Conservation (phyloP, 1,284 basidiomycete genomes). For the Ceratorhiza oryzae-sativae region DNA sequence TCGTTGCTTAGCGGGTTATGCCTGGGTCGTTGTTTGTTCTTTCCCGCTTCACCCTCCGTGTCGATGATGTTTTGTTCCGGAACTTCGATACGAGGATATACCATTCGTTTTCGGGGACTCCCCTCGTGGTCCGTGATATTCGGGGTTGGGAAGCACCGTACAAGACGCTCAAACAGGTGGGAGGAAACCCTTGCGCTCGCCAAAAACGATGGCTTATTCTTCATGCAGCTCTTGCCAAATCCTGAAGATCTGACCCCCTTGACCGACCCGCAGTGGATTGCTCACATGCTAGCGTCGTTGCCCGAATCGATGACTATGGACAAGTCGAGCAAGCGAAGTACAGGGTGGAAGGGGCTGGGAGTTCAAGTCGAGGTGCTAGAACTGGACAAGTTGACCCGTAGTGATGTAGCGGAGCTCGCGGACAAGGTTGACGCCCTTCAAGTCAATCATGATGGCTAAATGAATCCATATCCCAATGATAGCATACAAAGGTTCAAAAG, state of each 20-base stretch:
- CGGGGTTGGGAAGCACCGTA: slow-evolving; percentile 93
- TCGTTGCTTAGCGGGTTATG: slow-evolving; percentile 83
- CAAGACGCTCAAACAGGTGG: slow-evolving; percentile 76
- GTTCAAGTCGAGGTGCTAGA: slow-evolving; percentile 56
- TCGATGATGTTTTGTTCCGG: slow-evolving; percentile 95
- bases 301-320: slow-evolving; percentile 65
- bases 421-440: slow-evolving; percentile 9
- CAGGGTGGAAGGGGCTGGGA: slow-evolving; percentile 81
- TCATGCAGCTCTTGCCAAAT: slow-evolving; percentile 71
- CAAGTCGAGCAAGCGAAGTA: slow-evolving; percentile 62
- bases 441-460: slow-evolving; percentile 2
- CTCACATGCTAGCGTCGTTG: slow-evolving; percentile 73
- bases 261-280: slow-evolving; percentile 88
- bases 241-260: slow-evolving; percentile 88
- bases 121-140: slow-evolving; percentile 78
- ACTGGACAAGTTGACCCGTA: slow-evolving; percentile 30
- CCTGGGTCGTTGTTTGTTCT: slow-evolving; percentile 94
- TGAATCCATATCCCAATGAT: background rate
- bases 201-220: slow-evolving; percentile 4
- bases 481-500: slow-evolving; percentile 6
- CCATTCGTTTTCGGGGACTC: slow-evolving; percentile 71
- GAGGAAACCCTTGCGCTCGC: slow-evolving; percentile 45
- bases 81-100: slow-evolving; percentile 91
- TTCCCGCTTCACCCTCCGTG: slow-evolving; percentile 89
- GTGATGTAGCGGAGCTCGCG: background rate